These are phyloP conservation scores for Aspergillus panamensis DNA, from an alignment of 495 filamentous ascomycete species.

Conservation along the genomic window DNA sequence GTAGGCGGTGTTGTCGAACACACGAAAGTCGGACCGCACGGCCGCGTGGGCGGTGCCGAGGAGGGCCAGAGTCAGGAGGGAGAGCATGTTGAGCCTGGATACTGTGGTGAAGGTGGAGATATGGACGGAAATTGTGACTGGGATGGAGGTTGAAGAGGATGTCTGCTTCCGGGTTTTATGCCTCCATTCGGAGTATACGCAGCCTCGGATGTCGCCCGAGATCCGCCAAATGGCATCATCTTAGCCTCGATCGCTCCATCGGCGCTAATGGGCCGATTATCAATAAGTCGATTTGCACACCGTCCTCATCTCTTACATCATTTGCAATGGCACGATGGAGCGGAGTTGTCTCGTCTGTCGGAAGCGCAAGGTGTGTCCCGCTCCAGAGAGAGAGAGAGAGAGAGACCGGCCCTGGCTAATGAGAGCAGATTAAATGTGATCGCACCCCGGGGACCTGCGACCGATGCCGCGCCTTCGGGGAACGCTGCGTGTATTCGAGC, in stretches of 20 bases:
- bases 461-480: background rate
- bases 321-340: background rate
- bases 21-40: background rate
- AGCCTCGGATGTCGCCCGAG: background rate
- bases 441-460: background rate
- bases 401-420: background rate
- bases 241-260: background rate
- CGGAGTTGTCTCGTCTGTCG: background rate
- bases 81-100: background rate
- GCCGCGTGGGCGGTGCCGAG: background rate
- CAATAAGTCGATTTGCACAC: background rate
- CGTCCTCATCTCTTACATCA: background rate
- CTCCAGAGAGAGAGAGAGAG: background rate
- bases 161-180: background rate
- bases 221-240: background rate
- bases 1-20: background rate
- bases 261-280: background rate
- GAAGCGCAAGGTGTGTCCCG: background rate
- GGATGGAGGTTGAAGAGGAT: background rate
- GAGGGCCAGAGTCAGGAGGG: background rate
- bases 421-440: background rate
- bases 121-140: too few species aligned
- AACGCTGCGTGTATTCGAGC: background rate
- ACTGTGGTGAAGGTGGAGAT: too few species aligned
- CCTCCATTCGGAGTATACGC: background rate